phyloP scores from a whole-genome alignment of 257 asterid genomes.

The Salvia splendens region DNA sequence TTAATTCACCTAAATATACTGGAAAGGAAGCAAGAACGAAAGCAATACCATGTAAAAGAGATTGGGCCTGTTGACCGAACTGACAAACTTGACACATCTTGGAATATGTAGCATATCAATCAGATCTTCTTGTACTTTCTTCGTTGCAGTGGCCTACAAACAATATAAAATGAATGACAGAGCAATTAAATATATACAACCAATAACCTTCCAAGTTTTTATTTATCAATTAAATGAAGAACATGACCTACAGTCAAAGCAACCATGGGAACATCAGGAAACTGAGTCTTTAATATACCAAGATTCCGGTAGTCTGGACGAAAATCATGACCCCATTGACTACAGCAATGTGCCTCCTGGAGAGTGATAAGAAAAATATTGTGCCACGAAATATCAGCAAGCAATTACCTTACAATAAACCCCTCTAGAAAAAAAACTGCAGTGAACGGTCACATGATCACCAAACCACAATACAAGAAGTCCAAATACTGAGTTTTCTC shows the following conservation, averaged over 20 bases:
- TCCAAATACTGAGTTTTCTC: not conserved
- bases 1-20: conserved; percentile 16
- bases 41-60: conserved; percentile 83
- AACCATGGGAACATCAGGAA: conserved; percentile 86
- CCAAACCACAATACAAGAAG: not conserved
- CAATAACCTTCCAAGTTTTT: conserved; percentile 26
- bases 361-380: conserved; percentile 29
- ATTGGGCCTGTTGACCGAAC: conserved; percentile 93
- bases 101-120: conserved; percentile 85
- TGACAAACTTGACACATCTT: conserved; percentile 77
- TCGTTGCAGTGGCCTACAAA: conserved; percentile 91
- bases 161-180: conserved; percentile 31
- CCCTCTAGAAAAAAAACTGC: conserved; percentile 24
- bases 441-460: not conserved
- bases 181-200: conserved; percentile 21
- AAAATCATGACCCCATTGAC: conserved; percentile 99
- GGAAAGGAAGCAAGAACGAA: conserved; percentile 21
- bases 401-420: conserved; percentile 9
- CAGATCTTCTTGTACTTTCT: conserved; percentile 91
- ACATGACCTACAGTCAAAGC: conserved; percentile 80
- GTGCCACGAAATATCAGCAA: conserved; percentile 24
- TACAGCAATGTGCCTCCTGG: conserved; percentile 99
- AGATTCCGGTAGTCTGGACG: conserved; percentile 99
- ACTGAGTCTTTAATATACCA: conserved; percentile 96
- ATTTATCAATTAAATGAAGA: conserved; percentile 24